A percentile compares a stretch with the other conserved stretches of the same genome.
phyloP scores from a whole-genome alignment of 2,329 filamentous ascomycete genomes.

The Colletotrichum camelliae region DNA sequence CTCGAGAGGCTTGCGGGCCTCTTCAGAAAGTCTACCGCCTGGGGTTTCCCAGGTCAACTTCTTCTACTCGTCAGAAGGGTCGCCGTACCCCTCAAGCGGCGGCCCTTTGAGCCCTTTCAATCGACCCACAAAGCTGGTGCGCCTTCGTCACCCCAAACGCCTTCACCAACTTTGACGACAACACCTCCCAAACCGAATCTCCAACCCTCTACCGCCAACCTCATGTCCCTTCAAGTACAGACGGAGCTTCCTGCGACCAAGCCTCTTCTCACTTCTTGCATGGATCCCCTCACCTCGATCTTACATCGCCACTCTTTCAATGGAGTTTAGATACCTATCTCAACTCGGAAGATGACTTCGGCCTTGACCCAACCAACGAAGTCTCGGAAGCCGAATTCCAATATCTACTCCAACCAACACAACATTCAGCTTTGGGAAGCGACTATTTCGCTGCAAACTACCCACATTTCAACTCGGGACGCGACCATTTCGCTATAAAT shows the following conservation, averaged over 20 bases:
- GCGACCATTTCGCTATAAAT: background rate
- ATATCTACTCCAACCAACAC: background rate
- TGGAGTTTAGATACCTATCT: background rate
- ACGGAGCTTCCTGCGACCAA: background rate
- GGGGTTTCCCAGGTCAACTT: background rate
- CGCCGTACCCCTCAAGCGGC: background rate
- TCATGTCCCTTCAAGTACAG: background rate
- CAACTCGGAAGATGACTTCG: background rate
- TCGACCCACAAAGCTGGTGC: background rate
- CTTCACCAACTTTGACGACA: background rate
- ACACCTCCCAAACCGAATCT: background rate
- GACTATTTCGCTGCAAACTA: background rate
- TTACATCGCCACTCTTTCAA: background rate
- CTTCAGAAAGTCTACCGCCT: rapidly evolving
- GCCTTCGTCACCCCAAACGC: background rate
- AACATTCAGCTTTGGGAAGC: background rate
- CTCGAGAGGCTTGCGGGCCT: background rate
- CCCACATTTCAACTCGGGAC: background rate
- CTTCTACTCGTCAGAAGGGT: background rate
- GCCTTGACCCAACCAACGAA: background rate
- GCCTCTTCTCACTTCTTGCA: background rate
- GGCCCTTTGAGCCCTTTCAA: background rate
- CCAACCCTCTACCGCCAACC: too few relatives aligned
- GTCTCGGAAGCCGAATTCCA: background rate
- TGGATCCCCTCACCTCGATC: background rate